Evolutionary conservation across 2,329 filamentous ascomycete species (phyloP).

Genomic region (Laburnicola sp.): DNA sequence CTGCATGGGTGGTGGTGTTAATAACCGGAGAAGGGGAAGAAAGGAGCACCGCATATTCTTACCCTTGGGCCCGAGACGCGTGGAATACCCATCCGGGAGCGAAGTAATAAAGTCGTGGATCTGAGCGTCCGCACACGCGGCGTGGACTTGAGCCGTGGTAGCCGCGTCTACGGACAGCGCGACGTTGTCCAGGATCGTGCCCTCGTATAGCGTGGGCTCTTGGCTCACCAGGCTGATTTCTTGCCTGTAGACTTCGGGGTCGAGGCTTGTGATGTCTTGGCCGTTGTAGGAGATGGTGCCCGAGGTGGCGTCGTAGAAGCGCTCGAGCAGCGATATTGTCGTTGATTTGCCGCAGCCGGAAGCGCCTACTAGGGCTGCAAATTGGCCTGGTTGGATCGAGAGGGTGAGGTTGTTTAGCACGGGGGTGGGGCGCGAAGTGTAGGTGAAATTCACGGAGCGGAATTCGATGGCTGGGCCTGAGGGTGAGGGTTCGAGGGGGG

Average conservation of each 20-base stretch:
- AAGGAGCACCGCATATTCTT: too few species aligned
- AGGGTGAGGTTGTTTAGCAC: constrained; percentile 53
- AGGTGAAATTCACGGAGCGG: constrained; percentile 89
- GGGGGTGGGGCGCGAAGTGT: constrained; percentile 84
- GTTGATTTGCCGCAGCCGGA: constrained; percentile 75
- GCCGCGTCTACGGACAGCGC: constrained; percentile 37
- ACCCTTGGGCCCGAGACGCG: constrained; percentile 40
- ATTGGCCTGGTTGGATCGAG: constrained; percentile 61
- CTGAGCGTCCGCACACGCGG: constrained; percentile 41
- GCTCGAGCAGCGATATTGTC: constrained; percentile 62
- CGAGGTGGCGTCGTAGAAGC: constrained; percentile 69
- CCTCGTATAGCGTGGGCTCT: constrained; percentile 53
- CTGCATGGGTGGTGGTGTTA: too few species aligned
- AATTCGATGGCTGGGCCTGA: constrained; percentile 68
- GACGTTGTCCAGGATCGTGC: constrained; percentile 48
- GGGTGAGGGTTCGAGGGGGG: constrained; percentile 12
- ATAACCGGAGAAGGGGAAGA: too few species aligned
- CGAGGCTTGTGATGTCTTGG: constrained; percentile 41
- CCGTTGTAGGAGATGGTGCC: constrained; percentile 64
- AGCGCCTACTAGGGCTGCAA: constrained; percentile 70
- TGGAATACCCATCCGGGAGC: constrained; percentile 41
- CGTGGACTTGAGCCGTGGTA: constrained; percentile 33
- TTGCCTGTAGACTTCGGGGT: constrained; percentile 46
- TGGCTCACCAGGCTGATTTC: constrained; percentile 51
- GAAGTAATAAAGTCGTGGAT: constrained; percentile 46